Percentiles rank a stretch among this genome's conserved stretches.
Conservation (phyloP, 148 eudicot species). For the Amaranthus palmeri region DNA sequence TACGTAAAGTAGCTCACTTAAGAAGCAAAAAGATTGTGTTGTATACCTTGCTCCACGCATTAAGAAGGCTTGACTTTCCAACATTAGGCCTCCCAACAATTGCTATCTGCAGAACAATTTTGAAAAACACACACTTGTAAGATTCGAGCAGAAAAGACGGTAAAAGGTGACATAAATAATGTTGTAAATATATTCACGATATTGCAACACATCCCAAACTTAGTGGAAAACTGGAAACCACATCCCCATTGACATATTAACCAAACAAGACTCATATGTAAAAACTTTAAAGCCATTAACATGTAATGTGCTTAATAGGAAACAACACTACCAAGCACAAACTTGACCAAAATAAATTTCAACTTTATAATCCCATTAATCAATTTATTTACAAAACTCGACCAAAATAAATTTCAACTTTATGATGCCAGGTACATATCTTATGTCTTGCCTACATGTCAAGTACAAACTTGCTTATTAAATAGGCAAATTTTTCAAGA, state of each 20-base stretch:
- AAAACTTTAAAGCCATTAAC: background rate
- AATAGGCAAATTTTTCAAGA: background rate
- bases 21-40: conserved; percentile 11
- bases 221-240: background rate
- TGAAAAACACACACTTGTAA: background rate
- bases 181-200: background rate
- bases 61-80: conserved; percentile 95
- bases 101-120: conserved; percentile 60
- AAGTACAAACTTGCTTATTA: background rate
- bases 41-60: conserved; percentile 97
- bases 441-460: too few species aligned
- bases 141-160: background rate
- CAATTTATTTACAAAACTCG: too few species aligned
- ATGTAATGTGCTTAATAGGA: too few species aligned
- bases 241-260: background rate
- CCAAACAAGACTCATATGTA: background rate
- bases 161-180: background rate
- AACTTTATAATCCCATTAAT: too few species aligned
- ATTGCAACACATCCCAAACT: background rate
- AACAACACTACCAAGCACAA: too few species aligned
- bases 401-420: too few species aligned
- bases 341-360: too few species aligned
- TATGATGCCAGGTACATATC: too few species aligned
- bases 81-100: conserved; percentile 98
- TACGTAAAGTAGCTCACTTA: conserved; percentile 4